A percentile compares a stretch with the other conserved stretches of the same genome.
phyloP scores from a whole-genome alignment of 1,284 basidiomycete genomes.

The Pseudozyma hubeiensis region DNA sequence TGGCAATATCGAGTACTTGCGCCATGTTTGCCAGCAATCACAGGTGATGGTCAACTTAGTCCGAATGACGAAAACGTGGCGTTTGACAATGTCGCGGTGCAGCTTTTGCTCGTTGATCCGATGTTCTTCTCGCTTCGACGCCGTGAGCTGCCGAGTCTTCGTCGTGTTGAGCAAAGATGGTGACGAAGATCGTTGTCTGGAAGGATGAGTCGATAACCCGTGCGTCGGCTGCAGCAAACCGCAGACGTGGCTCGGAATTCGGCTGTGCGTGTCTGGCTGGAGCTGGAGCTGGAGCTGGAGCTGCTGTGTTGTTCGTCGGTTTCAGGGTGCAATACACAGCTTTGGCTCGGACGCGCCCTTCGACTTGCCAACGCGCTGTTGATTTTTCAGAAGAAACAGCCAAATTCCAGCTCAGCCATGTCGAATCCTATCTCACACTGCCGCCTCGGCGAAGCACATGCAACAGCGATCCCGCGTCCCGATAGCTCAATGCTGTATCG shows the following conservation, averaged over 20 bases:
- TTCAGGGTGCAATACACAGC: conserved; percentile 10
- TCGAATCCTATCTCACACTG: not conserved
- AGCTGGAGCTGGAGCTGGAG: not conserved
- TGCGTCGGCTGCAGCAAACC: not conserved
- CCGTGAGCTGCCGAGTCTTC: no score
- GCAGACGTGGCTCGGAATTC: conserved; percentile 15
- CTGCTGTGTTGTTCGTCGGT: not conserved
- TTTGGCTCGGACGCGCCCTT: no score
- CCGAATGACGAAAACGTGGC: no score
- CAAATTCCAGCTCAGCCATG: not conserved
- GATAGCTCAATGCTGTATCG: not conserved
- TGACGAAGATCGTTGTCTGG: not conserved
- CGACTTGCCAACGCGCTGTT: conserved; percentile 5
- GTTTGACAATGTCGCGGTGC: no score
- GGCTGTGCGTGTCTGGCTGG: conserved; percentile 9
- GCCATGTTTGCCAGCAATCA: conserved; percentile 39
- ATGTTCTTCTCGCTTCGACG: no score
- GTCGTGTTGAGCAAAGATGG: no score
- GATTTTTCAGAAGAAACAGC: conserved; percentile 17
- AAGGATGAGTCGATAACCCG: not conserved
- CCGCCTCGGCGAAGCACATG: conserved; percentile 6
- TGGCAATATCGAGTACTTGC: conserved; percentile 52
- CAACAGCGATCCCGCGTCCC: conserved; percentile 4
- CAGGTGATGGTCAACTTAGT: not conserved
- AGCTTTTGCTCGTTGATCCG: no score